Percentiles rank a stretch among this genome's conserved stretches.
Conservation (phyloP, 148 eudicot species). For the Polygonum aviculare region DNA sequence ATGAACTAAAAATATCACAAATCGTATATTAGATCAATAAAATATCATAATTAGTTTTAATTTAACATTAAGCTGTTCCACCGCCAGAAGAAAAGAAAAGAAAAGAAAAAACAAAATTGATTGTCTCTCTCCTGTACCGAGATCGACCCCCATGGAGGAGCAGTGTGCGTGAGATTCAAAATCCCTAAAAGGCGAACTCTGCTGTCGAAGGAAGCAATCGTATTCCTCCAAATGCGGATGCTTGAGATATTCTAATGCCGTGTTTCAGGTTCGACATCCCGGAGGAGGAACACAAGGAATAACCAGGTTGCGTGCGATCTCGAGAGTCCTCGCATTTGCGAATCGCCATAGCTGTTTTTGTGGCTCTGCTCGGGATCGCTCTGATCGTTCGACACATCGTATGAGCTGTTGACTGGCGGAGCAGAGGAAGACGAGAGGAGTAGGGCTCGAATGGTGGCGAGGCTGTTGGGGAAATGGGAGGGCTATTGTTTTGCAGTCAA, state of each 20-base stretch:
- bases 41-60: background rate
- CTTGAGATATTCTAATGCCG: background rate
- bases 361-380: background rate
- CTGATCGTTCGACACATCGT: background rate
- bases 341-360: background rate
- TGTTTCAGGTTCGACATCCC: background rate
- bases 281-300: slow-evolving; percentile 4
- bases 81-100: background rate
- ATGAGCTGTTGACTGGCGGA: slow-evolving; percentile 9
- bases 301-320: slow-evolving; percentile 6
- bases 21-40: no score
- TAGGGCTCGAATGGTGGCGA: slow-evolving; percentile 12
- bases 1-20: no score
- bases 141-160: slow-evolving; percentile 7
- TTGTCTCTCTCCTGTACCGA: slow-evolving; percentile 3
- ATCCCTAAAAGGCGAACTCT: slow-evolving; percentile 6
- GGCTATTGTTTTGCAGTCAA: background rate
- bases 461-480: slow-evolving; percentile 11
- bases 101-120: background rate
- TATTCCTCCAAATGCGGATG: slow-evolving; percentile 6
- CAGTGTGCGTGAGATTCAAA: slow-evolving; percentile 7
- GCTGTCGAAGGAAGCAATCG: slow-evolving; percentile 4
- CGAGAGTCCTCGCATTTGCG: background rate
- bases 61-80: background rate
- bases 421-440: background rate